phyloP scores from a whole-genome alignment of 306 rosid species.

The Quillaja saponaria region DNA sequence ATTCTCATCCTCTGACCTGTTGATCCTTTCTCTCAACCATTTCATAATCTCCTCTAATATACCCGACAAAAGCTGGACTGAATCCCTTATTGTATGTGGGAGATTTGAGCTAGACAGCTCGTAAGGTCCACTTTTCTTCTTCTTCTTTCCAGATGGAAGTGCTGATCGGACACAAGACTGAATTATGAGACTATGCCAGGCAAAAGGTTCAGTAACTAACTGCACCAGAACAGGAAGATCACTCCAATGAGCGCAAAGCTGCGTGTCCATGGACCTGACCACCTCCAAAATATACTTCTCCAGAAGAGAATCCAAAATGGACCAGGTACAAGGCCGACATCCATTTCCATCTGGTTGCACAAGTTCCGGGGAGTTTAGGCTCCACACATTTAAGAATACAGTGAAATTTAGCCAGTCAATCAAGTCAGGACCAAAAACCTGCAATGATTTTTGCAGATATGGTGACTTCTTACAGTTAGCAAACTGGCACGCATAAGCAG shows the following conservation, averaged over 20 bases:
- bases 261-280: constrained; percentile 48
- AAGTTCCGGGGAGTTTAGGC: constrained; percentile 66
- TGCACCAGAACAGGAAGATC: constrained; percentile 61
- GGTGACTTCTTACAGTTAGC: background rate
- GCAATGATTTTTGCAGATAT: constrained; percentile 32
- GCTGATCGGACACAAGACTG: constrained; percentile 74
- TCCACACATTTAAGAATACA: constrained; percentile 85
- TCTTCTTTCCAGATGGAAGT: constrained; percentile 82
- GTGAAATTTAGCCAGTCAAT: constrained; percentile 87
- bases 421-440: constrained; percentile 74
- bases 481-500: background rate
- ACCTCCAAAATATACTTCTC: constrained; percentile 59
- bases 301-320: constrained; percentile 60
- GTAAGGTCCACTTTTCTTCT: constrained; percentile 71
- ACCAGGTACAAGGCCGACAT: constrained; percentile 50
- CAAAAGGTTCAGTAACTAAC: constrained; percentile 82
- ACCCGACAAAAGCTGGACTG: constrained; percentile 51
- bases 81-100: constrained; percentile 45
- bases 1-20: constrained; percentile 59
- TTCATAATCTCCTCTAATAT: constrained; percentile 58
- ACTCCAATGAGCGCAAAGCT: constrained; percentile 51
- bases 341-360: constrained; percentile 45
- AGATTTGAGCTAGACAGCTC: constrained; percentile 51
- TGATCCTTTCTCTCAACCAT: constrained; percentile 59
- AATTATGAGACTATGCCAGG: constrained; percentile 89